phyloP scores from a whole-genome alignment of 768 basidiomycete genomes.

The Leccinum obscurum region DNA sequence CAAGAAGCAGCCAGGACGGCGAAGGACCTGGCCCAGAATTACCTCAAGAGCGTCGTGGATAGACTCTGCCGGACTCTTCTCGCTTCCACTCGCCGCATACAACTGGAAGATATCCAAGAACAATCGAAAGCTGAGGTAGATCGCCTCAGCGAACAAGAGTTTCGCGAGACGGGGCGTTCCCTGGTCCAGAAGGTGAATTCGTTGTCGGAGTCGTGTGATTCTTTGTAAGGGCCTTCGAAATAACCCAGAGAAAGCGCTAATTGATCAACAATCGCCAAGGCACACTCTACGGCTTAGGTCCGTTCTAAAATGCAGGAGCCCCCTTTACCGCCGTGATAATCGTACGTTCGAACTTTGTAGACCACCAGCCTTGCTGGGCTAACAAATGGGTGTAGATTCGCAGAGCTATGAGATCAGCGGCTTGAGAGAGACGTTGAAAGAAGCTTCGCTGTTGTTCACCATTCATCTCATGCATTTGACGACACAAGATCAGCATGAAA shows the following conservation, averaged over 20 bases:
- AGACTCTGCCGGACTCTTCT: conserved; percentile 19
- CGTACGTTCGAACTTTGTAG: no score
- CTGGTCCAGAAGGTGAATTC: conserved; percentile 23
- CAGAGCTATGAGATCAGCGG: conserved; percentile 22
- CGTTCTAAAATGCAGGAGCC: background rate
- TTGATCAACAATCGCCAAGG: conserved; percentile 9
- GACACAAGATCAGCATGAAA: conserved; percentile 30
- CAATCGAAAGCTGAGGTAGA: conserved; percentile 20
- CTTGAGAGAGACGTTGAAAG: conserved; percentile 17
- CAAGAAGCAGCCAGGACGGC: conserved; percentile 17
- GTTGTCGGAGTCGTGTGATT: conserved; percentile 18
- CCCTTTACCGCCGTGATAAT: background rate
- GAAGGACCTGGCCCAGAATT: conserved; percentile 19
- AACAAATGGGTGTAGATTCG: conserved; percentile 11
- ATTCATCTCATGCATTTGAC: conserved; percentile 32
- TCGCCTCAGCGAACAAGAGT: conserved; percentile 12
- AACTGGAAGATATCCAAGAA: conserved; percentile 15
- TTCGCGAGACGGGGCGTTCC: conserved; percentile 15
- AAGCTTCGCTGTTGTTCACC: conserved; percentile 25
- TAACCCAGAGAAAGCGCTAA: background rate
- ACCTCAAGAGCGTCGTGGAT: conserved; percentile 18
- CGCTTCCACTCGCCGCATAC: conserved; percentile 11
- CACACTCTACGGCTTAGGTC: conserved; percentile 16
- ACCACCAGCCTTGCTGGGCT: background rate
- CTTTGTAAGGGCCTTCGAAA: conserved; percentile 13